Base-by-base conservation (phyloP, 1,284 basidiomycete genomes). In the Volvariella surrecta region DNA sequence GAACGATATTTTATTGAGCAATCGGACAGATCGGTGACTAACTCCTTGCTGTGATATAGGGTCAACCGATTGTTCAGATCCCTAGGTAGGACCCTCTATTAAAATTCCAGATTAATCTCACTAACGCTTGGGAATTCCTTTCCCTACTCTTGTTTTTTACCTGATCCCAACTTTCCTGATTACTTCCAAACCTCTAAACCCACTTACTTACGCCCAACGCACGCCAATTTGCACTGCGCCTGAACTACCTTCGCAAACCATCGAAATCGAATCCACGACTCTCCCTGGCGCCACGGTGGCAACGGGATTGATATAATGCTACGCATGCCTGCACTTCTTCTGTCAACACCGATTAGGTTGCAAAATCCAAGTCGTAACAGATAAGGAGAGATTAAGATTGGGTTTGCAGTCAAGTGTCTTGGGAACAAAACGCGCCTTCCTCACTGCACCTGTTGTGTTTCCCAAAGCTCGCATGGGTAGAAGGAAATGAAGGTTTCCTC, bases 361-460 rank as follows among this genome's bases (percentile, higher is more conserved):
- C 61, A 81, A 76, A 49, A 67, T 90, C 44, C 67, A 68, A 42
- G 70, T 75, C 28, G 63, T 87, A 10, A 65, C 67, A 1, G 65
- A 74, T 9, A 67, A 70, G 6, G 85, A 93, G 50, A 71, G 87
- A 15, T 78, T 78, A 49, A 68, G 71, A 48, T 66, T 84, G 32
- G 85, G 86, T 4, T 57, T 86, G 10, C 72, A 80, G 0, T 76
- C 82, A 44, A 67, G 61, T 39, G 74, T 75, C 0, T 74, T 68
- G 21, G 68, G 72, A 32, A 70, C 66, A 32, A 87, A 83, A 54
- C 72, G 81, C 44, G 90, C 89, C 0, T 65, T 82, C 0, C 68
- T 95, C 42, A 76, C 67, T 42, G 74, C 79, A 1, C 91, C 91
- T 1, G 68, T 93, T 4, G 71, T 74, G 49, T 94, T 92, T 63